Evolutionary conservation across 108 stramenopile genomes (phyloP), one percentile per base, ranked within the genome.

Genomic region (Discostella stelligeroides): DNA sequence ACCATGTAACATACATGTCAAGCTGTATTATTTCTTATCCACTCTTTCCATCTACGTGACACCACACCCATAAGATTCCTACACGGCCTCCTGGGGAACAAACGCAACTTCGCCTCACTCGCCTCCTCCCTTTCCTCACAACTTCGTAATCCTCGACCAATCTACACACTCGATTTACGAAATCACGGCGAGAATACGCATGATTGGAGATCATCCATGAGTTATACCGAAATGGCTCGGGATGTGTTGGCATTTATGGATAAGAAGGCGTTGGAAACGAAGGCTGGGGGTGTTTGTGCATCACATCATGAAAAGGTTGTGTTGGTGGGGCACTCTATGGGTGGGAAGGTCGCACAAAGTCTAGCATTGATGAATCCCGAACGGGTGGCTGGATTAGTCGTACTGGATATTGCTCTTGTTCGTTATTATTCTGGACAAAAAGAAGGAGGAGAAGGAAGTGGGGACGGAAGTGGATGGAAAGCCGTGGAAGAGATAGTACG

Each of bases 371-470:
- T 86, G 66, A 74, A 94, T 64, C 96, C 95, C 0, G 79, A 91
- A 0, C 86, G 80, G 23, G 92, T 98, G 7, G 80, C 76, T 20
- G 94, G 94, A 47, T 72, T 97, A 17, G 89, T 95, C 11, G 92
- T 96, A 6, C 56, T 97, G 48, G 97, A 98, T 67, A 98, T 97
- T 55, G 94, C 97, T 0, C 97, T 96, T 11, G 96, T 96, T 7
- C 50, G 66, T 42, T 96, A 96, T 65, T 66, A 68, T 45, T 56
- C 55, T 54, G 1, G 89, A 86, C 39, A 69, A 80, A 49, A 80
- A 73, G 11, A 60, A 29, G 23, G 64, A 34, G 17, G 41, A 17
- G 75, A 55, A 4, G 82, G 53, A 28, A n/a, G 42, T 8, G 75
- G 63, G 9, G 82, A 82, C 29, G 68, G 76, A 7, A 71, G 38